Base-by-base conservation (phyloP, 2,329 filamentous ascomycete species). In the Talaromyces funiculosus region DNA sequence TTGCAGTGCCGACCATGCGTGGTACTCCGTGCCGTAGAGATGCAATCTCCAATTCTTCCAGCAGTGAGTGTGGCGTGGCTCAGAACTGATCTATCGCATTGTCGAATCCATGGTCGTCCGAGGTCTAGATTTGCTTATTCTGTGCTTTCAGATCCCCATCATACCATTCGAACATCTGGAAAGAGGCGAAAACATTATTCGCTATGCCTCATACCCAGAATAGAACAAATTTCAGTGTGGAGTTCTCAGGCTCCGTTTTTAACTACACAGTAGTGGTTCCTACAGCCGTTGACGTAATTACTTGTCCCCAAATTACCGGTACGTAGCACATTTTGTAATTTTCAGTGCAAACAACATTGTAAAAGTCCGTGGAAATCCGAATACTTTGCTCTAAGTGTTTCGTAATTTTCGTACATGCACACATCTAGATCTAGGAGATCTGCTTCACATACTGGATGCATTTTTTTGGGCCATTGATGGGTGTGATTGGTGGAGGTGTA, bases 161-260 rank as follows among this genome's bases (percentile, higher is more conserved):
- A 12, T n/a, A 4, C 43, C 42, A 43, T 22, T 43, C 24, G 5
- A 1, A 45, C 22, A 16, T 7, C 26, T 49, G 10, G 7, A 47
- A 47, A 47, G 43, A 29, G 24, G 16, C 43, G 26, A 49, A 12
- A 49, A 29, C 4, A 47, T 37, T 18, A 35, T 53, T 35, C 47
- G 47, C 29, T 20, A 8, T 53, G 14, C 47, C 47, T 53, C 47
- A 53, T 53, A 53, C 47, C 47, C 49, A 53, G 42, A 45, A n/a
- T 14, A 53, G 29, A 26, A 54, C 51, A 54, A 26, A 40, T 54
- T 54, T 14, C 4, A 54, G 16, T 40, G 51, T 54, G 51, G 51
- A 54, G 51, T 53, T 42, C 38, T 20, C 38, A 22, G 37, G 42
- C 42, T 26, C 42, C 42, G 16, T 45, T 45, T 26, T 18, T n/a